A percentile compares a stretch with the other conserved stretches of the same genome.
Evolutionary conservation across 2,329 filamentous ascomycete species (phyloP).

Genomic region (Leptographium galeiforme): DNA sequence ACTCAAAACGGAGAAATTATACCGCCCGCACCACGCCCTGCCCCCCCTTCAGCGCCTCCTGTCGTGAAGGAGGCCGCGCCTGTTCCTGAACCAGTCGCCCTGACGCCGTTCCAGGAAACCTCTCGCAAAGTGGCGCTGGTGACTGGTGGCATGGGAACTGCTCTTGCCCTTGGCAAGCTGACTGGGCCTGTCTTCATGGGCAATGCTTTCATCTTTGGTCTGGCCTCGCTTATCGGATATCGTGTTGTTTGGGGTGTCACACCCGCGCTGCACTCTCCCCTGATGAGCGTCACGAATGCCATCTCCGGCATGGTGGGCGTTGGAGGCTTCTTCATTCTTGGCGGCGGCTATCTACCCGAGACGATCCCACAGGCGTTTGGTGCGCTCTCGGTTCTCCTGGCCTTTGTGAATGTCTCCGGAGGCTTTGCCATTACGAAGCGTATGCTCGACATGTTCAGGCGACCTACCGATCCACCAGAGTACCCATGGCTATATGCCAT

Average conservation of each 20-base stretch:
- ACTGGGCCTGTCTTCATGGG: constrained; percentile 78
- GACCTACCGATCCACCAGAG: constrained; percentile 75
- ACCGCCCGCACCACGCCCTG: constrained; percentile 59
- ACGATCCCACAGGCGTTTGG: constrained; percentile 71
- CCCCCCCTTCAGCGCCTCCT: constrained; percentile 42
- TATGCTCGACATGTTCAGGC: constrained; percentile 87
- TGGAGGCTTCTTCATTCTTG: constrained; percentile 79
- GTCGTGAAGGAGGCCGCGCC: constrained; percentile 42
- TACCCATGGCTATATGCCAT: constrained; percentile 80
- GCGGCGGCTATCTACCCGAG: constrained; percentile 63
- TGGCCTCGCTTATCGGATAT: constrained; percentile 78
- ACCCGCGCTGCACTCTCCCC: constrained; percentile 71
- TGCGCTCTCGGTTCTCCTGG: constrained; percentile 65
- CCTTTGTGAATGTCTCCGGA: constrained; percentile 79
- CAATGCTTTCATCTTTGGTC: constrained; percentile 72
- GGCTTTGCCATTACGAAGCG: constrained; percentile 86
- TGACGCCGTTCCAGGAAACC: constrained; percentile 74
- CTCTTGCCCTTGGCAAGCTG: constrained; percentile 63
- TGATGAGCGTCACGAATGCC: constrained; percentile 90
- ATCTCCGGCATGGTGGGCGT: constrained; percentile 86
- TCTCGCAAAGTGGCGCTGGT: constrained; percentile 62
- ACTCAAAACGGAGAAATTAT: constrained; percentile 65
- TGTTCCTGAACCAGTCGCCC: constrained; percentile 41
- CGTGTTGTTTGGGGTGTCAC: constrained; percentile 77
- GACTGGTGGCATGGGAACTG: constrained; percentile 64